Conservation (phyloP, 2,329 filamentous ascomycete genomes). For the Diaporthe australafricana region DNA sequence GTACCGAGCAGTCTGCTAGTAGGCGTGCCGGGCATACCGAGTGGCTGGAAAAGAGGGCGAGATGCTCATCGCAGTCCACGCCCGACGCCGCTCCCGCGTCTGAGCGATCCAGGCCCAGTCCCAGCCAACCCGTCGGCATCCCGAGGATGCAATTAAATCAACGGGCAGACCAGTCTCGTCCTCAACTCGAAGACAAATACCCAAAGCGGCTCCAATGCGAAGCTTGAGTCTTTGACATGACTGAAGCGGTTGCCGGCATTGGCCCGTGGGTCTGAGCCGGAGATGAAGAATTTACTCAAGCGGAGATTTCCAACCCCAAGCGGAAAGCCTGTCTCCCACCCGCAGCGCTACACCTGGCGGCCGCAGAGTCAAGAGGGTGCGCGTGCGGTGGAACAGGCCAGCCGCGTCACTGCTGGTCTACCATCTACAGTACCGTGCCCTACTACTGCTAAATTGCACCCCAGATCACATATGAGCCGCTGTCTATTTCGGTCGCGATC, state of each 20-base stretch:
- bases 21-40: conserved; percentile 19
- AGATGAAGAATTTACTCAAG: conserved; percentile 33
- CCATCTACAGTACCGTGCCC: conserved; percentile 1
- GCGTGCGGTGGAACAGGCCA: conserved; percentile 1
- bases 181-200: conserved; percentile 13
- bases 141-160: conserved; percentile 11
- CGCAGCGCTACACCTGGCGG: conserved; percentile 8
- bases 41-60: conserved; percentile 2
- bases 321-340: conserved; percentile 30
- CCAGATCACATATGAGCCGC: neutral
- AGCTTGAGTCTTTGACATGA: conserved; percentile 25
- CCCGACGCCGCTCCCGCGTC: conserved; percentile 19
- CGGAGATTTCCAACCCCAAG: conserved; percentile 33
- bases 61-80: conserved; percentile 19
- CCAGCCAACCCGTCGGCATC: conserved; percentile 6
- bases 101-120: conserved; percentile 19
- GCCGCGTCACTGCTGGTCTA: conserved; percentile 11
- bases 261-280: conserved; percentile 33
- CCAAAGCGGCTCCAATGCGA: conserved; percentile 2
- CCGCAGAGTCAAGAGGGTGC: conserved; percentile 4
- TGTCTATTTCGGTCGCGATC: conserved; percentile 8
- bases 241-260: conserved; percentile 21
- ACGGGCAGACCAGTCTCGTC: neutral
- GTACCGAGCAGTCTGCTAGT: neutral
- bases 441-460: conserved; percentile 4